phyloP scores from a whole-genome alignment of 306 rosid species.

The Mimosa bimucronata region DNA sequence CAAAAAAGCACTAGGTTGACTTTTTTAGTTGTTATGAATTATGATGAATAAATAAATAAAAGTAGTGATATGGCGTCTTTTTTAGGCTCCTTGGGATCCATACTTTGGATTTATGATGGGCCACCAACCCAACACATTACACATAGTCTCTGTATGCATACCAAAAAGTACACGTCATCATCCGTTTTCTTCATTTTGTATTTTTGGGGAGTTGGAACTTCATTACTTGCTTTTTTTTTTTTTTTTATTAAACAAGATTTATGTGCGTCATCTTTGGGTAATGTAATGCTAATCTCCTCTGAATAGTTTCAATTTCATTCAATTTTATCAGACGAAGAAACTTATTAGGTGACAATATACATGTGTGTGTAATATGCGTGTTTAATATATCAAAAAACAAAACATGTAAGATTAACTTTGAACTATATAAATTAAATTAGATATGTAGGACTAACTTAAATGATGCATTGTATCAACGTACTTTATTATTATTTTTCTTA shows the following conservation, averaged over 20 bases:
- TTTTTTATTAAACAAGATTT: neutral
- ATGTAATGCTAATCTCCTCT: too few species aligned
- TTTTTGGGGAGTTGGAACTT: neutral
- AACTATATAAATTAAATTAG: neutral
- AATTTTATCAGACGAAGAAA: too few species aligned
- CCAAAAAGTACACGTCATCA: neutral
- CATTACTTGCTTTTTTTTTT: neutral
- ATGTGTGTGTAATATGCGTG: neutral
- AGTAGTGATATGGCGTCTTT: neutral
- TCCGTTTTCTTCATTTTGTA: neutral
- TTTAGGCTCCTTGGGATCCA: neutral
- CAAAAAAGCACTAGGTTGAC: neutral
- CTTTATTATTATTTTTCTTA: neutral
- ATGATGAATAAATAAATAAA: neutral
- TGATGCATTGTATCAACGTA: neutral
- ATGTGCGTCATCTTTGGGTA: too few species aligned
- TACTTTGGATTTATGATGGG: neutral
- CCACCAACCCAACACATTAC: slow-evolving; percentile 3
- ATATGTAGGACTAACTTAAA: neutral
- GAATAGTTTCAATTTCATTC: too few species aligned
- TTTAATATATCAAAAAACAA: too few species aligned
- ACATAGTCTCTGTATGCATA: neutral
- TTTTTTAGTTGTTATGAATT: neutral
- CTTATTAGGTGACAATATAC: neutral
- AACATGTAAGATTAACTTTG: neutral